Evolutionary conservation across 768 basidiomycete genomes (phyloP).

Genomic region (Leccinum barrowsii): DNA sequence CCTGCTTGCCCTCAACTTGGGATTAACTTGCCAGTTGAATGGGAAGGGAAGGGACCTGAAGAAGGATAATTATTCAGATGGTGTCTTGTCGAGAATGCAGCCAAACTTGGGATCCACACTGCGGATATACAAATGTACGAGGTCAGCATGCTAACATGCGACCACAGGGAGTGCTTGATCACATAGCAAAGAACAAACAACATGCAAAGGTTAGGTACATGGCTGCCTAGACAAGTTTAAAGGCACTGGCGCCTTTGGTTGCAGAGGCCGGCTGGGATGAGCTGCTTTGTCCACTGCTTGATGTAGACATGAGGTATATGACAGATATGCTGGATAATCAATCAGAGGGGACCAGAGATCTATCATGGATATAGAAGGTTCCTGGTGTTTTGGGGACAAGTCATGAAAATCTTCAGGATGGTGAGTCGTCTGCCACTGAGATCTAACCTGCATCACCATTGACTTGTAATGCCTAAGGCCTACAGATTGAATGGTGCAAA

Average conservation of each 20-base stretch:
- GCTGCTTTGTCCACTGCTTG: neutral
- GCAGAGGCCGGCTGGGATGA: neutral
- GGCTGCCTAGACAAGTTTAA: neutral
- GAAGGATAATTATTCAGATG: too few relatives aligned
- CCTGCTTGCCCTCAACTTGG: too few relatives aligned
- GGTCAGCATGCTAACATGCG: slow-evolving; percentile 1
- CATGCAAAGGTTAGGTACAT: neutral
- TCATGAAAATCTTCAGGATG: neutral
- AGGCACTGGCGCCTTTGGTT: neutral
- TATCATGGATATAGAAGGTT: neutral
- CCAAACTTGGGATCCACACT: too few relatives aligned
- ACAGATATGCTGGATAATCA: neutral
- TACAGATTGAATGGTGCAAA: neutral
- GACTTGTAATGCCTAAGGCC: neutral
- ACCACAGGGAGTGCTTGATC: neutral
- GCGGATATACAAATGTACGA: neutral
- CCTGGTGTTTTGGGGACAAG: neutral
- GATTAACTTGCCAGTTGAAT: too few relatives aligned
- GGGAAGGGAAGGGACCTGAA: too few relatives aligned
- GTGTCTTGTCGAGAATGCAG: too few relatives aligned
- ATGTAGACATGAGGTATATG: neutral
- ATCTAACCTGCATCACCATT: neutral
- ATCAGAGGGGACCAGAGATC: neutral
- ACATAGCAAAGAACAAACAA: neutral
- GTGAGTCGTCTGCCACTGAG: neutral